Evolutionary conservation across 495 filamentous ascomycete species (phyloP).

Genomic region (Astrocystis sublimbata): DNA sequence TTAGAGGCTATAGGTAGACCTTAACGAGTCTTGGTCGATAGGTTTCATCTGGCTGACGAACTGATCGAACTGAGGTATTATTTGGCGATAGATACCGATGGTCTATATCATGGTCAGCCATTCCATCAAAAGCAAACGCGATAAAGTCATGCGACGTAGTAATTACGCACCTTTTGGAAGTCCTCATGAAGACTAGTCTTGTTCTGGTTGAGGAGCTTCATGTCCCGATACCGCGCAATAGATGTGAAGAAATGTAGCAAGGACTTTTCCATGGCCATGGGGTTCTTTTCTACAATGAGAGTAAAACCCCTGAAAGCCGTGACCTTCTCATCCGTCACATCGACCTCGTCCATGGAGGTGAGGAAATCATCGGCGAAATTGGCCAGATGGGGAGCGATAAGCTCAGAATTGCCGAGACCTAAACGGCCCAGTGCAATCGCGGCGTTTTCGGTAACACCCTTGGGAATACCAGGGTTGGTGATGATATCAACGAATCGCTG

Average conservation of each 20-base stretch:
- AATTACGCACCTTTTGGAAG: slow-evolving; percentile 50
- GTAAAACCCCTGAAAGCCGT: slow-evolving; percentile 91
- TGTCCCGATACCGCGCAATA: slow-evolving; percentile 74
- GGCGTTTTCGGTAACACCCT: slow-evolving; percentile 90
- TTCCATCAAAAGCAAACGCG: slow-evolving; percentile 9
- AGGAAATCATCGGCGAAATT: slow-evolving; percentile 82
- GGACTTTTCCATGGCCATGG: slow-evolving; percentile 85
- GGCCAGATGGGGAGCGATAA: slow-evolving; percentile 77
- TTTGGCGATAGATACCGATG: slow-evolving; percentile 74
- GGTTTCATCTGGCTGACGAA: slow-evolving; percentile 71
- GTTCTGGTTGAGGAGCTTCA: slow-evolving; percentile 45
- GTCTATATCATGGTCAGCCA: slow-evolving; percentile 53
- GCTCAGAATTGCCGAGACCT: slow-evolving; percentile 75
- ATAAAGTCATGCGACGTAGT: not conserved
- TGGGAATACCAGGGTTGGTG: slow-evolving; percentile 78
- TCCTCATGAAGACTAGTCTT: slow-evolving; percentile 49
- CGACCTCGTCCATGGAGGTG: slow-evolving; percentile 76
- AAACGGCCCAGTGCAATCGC: slow-evolving; percentile 90
- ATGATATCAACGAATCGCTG: slow-evolving; percentile 75
- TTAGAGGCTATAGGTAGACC: slow-evolving; percentile 29
- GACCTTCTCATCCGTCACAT: slow-evolving; percentile 90
- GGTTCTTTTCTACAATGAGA: slow-evolving; percentile 80
- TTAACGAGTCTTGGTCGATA: slow-evolving; percentile 59
- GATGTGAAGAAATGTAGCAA: slow-evolving; percentile 79
- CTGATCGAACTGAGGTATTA: slow-evolving; percentile 82